A percentile compares a stretch with the other conserved stretches of the same genome.
phyloP scores from a whole-genome alignment of 352 stramenopile genomes.

The Phytophthora syringae region DNA sequence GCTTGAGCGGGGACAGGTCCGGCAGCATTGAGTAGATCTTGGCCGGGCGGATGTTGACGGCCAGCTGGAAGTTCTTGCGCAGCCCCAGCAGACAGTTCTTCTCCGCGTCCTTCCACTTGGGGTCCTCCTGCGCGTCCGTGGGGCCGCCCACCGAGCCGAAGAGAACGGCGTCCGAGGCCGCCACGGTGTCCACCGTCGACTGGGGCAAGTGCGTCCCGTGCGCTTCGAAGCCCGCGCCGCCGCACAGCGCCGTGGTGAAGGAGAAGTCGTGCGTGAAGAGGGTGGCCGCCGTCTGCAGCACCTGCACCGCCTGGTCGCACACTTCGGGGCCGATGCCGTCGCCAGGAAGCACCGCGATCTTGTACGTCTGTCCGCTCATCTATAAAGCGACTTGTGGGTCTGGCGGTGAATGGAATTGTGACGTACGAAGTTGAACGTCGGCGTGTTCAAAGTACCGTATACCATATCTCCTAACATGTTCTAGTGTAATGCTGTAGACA shows the following conservation, averaged over 20 bases:
- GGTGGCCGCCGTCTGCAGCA: constrained; percentile 83
- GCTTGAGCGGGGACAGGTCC: constrained; percentile 97
- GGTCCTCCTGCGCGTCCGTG: constrained; percentile 90
- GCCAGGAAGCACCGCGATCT: constrained; percentile 96
- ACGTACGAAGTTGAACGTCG: background rate
- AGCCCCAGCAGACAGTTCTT: constrained; percentile 98
- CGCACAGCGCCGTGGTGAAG: constrained; percentile 95
- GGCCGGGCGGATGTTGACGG: constrained; percentile 97
- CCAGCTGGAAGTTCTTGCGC: constrained; percentile 97
- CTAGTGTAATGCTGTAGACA: background rate
- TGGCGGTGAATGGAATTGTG: constrained; percentile 12
- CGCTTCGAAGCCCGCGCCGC: constrained; percentile 95
- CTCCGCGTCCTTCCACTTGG: constrained; percentile 90
- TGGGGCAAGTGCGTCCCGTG: constrained; percentile 94
- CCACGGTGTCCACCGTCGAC: constrained; percentile 93
- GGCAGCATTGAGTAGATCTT: constrained; percentile 98
- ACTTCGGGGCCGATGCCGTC: constrained; percentile 99
- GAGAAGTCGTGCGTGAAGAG: constrained; percentile 92
- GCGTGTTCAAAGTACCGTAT: background rate
- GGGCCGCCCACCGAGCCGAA: constrained; percentile 97
- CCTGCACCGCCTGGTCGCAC: constrained; percentile 93
- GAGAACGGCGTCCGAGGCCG: constrained; percentile 91
- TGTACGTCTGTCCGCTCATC: constrained; percentile 62
- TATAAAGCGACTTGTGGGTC: background rate
- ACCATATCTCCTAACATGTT: background rate